Base-by-base conservation (phyloP, 202 grass and related monocot species). In the Dendrocalamus latiflorus region DNA sequence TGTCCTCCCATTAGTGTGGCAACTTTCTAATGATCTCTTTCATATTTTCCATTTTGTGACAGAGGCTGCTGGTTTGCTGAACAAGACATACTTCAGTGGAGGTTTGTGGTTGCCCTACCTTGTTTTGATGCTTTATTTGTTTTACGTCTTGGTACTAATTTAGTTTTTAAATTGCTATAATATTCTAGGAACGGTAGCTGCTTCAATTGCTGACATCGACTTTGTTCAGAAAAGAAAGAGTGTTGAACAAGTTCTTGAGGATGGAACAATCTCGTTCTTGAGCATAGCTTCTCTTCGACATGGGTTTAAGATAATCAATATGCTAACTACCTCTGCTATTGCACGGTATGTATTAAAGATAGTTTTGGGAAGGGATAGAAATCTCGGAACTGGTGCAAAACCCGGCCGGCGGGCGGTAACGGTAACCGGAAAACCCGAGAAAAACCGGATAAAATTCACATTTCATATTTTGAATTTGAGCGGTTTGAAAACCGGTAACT, bases 51-150 rank as follows among this genome's bases (percentile, higher is more conserved):
- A 9, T 85, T 84, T 22, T 88, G 33, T 94, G 43, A 71, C 87
- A 98, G 95, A 98, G 78, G 84, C 92, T 78, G 92, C 95, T 68
- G 71, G 50, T 77, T 85, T 98, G 70, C 83, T 98, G 77, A 95
- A 87, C 51, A 98, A 93, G 74, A 81, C 76, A 71, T 98, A 95
- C 85, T 98, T 98, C 54, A 90, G 95, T 88, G 95, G 95, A 91
- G 95, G 95, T 94, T 77, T 63, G 76, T 84, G 34, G 18, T 72
- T 64, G 75, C 39, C 18, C 58, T 80, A 37, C 71, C 63, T 78
- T 58, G 16, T 79, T 84, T 90, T 22, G 4, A 26, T 72, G 4
- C 81, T 68, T 36, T 24, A 24, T 77, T 79, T 73, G n/a, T 76
- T 81, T 48, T 13, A 41, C 30, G 3, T 64, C 12, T 39, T 62